Conservation (phyloP, 495 filamentous ascomycete genomes). For the Xylaria grammica region DNA sequence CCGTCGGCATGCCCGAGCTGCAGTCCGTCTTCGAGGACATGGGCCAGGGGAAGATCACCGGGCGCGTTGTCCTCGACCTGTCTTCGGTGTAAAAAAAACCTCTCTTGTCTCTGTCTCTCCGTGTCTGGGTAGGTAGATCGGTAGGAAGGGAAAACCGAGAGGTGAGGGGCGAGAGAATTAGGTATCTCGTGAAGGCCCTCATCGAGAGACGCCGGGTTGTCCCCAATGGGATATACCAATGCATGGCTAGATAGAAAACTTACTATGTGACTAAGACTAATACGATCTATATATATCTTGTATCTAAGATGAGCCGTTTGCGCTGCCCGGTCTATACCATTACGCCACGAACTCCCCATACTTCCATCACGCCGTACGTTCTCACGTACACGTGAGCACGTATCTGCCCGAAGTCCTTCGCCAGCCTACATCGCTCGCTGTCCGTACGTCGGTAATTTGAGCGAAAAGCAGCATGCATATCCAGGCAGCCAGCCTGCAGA, state of each 20-base stretch:
- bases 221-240: too few species aligned
- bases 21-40: slow-evolving; percentile 67
- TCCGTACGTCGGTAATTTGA: slow-evolving; percentile 3
- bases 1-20: slow-evolving; percentile 66
- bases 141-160: too few species aligned
- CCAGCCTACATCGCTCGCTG: neutral
- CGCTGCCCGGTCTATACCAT: too few species aligned
- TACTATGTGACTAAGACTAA: neutral
- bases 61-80: slow-evolving; percentile 65
- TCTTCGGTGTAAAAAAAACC: neutral
- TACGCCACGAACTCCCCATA: too few species aligned
- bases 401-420: neutral
- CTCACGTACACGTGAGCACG: too few species aligned
- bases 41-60: slow-evolving; percentile 60
- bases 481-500: neutral
- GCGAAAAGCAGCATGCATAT: neutral
- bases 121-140: too few species aligned
- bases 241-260: too few species aligned
- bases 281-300: neutral
- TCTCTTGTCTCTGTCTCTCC: too few species aligned
- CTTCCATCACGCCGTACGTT: too few species aligned
- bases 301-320: neutral
- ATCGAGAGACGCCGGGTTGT: too few species aligned
- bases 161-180: too few species aligned
- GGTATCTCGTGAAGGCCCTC: too few species aligned